These are phyloP conservation scores for Coleophoma eucalyptorum DNA, from an alignment of 2,329 filamentous ascomycete genomes.

Conservation along the genomic window DNA sequence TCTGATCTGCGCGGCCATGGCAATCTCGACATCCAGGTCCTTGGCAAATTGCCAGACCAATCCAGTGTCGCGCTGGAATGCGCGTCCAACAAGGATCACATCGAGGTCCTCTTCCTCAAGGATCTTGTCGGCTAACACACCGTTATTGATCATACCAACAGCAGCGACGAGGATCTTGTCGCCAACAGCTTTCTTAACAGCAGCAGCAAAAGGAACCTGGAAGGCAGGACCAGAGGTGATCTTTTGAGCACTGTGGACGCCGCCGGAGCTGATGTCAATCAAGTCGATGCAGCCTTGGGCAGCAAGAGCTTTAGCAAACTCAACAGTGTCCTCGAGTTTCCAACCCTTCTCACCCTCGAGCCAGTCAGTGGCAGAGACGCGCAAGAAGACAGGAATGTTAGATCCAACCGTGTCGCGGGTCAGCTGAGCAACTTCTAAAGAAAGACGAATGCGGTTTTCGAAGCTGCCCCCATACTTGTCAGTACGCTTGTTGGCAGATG, in stretches of 20 bases:
- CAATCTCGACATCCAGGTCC: slow-evolving; percentile 64
- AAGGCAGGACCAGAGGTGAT: slow-evolving; percentile 60
- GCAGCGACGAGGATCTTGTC: slow-evolving; percentile 63
- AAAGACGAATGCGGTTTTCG: no score
- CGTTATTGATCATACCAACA: slow-evolving; percentile 69
- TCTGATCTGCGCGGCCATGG: no score
- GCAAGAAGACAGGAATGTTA: no score
- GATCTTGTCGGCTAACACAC: slow-evolving; percentile 27
- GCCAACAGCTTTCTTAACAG: slow-evolving; percentile 63
- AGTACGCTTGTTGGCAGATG: slow-evolving; percentile 42
- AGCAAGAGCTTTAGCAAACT: slow-evolving; percentile 66
- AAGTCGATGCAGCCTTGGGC: slow-evolving; percentile 68
- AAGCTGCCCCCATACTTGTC: no score
- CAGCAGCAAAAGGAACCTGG: slow-evolving; percentile 69
- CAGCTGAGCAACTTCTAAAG: no score
- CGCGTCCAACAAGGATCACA: slow-evolving; percentile 65
- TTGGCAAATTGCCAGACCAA: slow-evolving; percentile 70
- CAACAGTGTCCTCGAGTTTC: slow-evolving; percentile 33
- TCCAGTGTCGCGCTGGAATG: slow-evolving; percentile 76
- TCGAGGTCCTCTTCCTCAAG: slow-evolving; percentile 43
- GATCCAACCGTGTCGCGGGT: no score
- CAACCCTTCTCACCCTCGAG: slow-evolving; percentile 1
- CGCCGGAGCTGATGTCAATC: slow-evolving; percentile 76
- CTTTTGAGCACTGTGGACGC: slow-evolving; percentile 59
- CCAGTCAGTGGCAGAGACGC: no score